A percentile compares a stretch with the other conserved stretches of the same genome.
Conservation (phyloP, 768 basidiomycete species). For the Glaciozyma martinii region DNA sequence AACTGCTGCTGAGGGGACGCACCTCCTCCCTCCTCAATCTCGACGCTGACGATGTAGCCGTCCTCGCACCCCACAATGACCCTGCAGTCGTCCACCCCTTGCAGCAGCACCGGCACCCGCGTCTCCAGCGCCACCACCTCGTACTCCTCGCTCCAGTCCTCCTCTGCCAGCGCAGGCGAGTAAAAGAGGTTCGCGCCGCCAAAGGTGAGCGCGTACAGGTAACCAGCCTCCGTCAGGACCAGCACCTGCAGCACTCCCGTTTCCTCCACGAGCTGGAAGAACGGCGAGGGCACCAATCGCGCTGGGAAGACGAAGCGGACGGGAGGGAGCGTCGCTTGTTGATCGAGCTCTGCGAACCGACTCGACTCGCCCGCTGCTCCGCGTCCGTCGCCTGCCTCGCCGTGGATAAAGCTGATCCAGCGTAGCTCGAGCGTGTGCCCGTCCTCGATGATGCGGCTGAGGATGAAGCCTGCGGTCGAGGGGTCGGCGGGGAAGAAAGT, state of each 20-base stretch:
- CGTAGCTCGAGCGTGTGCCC: constrained; percentile 65
- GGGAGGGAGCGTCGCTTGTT: constrained; percentile 51
- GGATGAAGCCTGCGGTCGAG: constrained; percentile 48
- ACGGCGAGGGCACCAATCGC: constrained; percentile 10
- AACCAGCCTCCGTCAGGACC: constrained; percentile 57
- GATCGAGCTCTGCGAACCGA: background rate
- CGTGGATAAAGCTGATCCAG: constrained; percentile 45
- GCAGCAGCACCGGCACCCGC: constrained; percentile 14
- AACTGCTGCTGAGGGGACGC: background rate
- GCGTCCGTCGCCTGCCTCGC: background rate
- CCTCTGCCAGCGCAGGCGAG: constrained; percentile 23
- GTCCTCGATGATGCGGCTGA: constrained; percentile 64
- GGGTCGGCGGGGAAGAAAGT: constrained; percentile 51
- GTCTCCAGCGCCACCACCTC: constrained; percentile 39
- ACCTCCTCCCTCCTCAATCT: constrained; percentile 3
- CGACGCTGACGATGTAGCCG: constrained; percentile 1
- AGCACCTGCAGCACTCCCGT: constrained; percentile 52
- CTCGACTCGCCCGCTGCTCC: background rate
- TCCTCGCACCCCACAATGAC: constrained; percentile 17
- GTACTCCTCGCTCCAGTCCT: constrained; percentile 60
- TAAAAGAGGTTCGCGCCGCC: constrained; percentile 46
- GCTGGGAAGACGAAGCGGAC: constrained; percentile 51
- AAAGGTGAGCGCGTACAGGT: constrained; percentile 63
- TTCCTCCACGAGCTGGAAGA: constrained; percentile 5
- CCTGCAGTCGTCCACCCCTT: constrained; percentile 11